Conservation (phyloP, 1,139 yeast genomes). For the Taphrina sp. region DNA sequence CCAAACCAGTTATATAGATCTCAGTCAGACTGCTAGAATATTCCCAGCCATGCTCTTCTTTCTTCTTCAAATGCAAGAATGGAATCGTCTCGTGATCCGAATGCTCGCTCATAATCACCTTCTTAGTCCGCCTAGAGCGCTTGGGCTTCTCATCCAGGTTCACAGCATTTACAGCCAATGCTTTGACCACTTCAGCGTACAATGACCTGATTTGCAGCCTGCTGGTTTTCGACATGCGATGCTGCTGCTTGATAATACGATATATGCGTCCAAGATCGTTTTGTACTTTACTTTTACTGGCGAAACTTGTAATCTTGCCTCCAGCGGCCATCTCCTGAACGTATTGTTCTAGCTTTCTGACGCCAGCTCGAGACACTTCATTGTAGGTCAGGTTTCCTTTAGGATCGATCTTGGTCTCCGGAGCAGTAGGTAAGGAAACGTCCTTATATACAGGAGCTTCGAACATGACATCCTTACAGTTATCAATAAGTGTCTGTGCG, state of each 20-base stretch:
- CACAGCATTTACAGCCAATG: slow-evolving; percentile 50
- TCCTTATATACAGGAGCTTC: slow-evolving; percentile 92
- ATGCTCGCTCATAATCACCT: slow-evolving; percentile 48
- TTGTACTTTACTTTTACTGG: slow-evolving; percentile 55
- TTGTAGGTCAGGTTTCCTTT: slow-evolving; percentile 83
- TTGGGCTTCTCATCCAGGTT: slow-evolving; percentile 28
- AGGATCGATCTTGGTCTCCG: slow-evolving; percentile 80
- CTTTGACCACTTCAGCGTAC: slow-evolving; percentile 72
- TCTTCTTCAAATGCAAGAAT: slow-evolving; percentile 85
- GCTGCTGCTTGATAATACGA: slow-evolving; percentile 63
- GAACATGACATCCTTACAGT: slow-evolving; percentile 82
- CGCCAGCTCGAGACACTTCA: slow-evolving; percentile 84
- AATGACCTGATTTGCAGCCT: slow-evolving; percentile 75
- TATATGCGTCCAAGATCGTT: slow-evolving; percentile 84
- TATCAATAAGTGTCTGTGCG: slow-evolving; percentile 91
- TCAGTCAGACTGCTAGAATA: slow-evolving; percentile 79
- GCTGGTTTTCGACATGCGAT: slow-evolving; percentile 53
- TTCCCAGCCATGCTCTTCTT: slow-evolving; percentile 71
- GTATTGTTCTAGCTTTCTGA: slow-evolving; percentile 91
- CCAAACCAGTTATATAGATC: slow-evolving; percentile 81
- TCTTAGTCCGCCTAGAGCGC: slow-evolving; percentile 24
- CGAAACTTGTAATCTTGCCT: slow-evolving; percentile 74
- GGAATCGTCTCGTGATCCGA: slow-evolving; percentile 69
- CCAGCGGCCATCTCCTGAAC: slow-evolving; percentile 97
- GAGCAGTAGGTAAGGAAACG: slow-evolving; percentile 90